A percentile compares a stretch with the other conserved stretches of the same genome.
Conservation (phyloP, 148 eudicot species). For the Camellia granthamiana region DNA sequence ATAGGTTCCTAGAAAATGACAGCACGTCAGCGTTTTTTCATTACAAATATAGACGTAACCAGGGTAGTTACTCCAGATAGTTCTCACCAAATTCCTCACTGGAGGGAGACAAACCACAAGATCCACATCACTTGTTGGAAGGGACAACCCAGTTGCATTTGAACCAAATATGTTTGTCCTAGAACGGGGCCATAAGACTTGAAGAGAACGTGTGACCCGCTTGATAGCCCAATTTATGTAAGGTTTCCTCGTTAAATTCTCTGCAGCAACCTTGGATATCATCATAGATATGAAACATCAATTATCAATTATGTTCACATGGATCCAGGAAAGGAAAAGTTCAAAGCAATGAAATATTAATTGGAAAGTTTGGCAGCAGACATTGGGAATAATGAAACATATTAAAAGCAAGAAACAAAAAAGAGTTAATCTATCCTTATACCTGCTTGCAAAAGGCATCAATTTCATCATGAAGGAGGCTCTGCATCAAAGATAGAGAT, state of each 20-base stretch:
- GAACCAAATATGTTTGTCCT: constrained; percentile 93
- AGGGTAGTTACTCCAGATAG: constrained; percentile 5
- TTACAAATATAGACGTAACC: background rate
- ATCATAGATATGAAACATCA: constrained; percentile 18
- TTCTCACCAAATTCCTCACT: constrained; percentile 90
- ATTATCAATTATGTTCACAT: constrained; percentile 1
- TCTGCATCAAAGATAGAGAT: constrained; percentile 66
- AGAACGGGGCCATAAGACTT: constrained; percentile 97
- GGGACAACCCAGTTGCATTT: constrained; percentile 91
- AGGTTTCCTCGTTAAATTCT: constrained; percentile 81
- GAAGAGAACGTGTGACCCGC: constrained; percentile 93
- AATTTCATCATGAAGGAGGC: constrained; percentile 88
- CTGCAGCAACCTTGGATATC: constrained; percentile 71
- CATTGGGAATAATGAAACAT: background rate
- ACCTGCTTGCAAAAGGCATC: constrained; percentile 94
- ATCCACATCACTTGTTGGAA: constrained; percentile 97
- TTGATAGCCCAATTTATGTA: constrained; percentile 94
- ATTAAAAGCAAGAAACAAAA: background rate
- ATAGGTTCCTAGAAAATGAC: constrained; percentile 73
- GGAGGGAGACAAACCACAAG: constrained; percentile 99
- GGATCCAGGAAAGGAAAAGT: background rate
- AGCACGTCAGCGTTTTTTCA: constrained; percentile 1
- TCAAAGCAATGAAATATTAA: background rate
- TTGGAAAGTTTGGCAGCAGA: constrained; percentile 7
- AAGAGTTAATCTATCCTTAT: background rate